Percentiles rank a stretch among this genome's conserved stretches.
Conservation (phyloP, 2,329 filamentous ascomycete genomes). For the Diplodia corticola region DNA sequence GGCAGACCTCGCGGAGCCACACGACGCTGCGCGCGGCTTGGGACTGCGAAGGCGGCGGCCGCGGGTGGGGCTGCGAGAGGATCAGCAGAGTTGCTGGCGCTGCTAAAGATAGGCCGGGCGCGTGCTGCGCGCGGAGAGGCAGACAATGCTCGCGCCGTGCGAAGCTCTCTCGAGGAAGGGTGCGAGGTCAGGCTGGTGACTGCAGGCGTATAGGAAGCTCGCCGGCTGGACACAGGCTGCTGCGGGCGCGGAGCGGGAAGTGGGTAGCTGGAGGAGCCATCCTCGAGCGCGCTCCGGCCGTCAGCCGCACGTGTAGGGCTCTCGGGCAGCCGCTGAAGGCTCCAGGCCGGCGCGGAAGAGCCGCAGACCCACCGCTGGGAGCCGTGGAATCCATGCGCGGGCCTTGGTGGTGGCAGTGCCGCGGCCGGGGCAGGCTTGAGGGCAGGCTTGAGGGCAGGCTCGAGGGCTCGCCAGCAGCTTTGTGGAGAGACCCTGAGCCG, state of each 20-base stretch:
- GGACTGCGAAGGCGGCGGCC: not conserved
- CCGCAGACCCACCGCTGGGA: conserved; percentile 17
- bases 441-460: too few relatives aligned
- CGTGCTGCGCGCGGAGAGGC: conserved; percentile 5
- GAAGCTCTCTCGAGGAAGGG: not conserved
- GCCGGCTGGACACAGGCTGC: not conserved
- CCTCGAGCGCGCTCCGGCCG: not conserved
- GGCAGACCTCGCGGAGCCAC: conserved; percentile 27
- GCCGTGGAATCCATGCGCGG: conserved; percentile 6
- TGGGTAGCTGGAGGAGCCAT: conserved; percentile 4
- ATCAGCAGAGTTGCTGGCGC: conserved; percentile 20
- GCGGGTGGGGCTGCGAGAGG: conserved; percentile 19
- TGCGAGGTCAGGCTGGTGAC: not conserved
- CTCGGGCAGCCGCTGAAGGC: not conserved
- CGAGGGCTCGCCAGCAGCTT: not conserved
- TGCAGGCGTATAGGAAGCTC: not conserved
- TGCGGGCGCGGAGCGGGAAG: not conserved
- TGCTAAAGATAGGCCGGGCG: conserved; percentile 21
- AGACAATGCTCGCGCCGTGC: not conserved
- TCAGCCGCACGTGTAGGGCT: conserved; percentile 16
- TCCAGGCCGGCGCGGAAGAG: conserved; percentile 13
- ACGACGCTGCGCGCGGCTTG: conserved; percentile 11
- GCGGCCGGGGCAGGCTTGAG: not conserved
- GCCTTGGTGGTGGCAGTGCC: conserved; percentile 11
- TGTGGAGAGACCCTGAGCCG: not conserved